Evolutionary conservation across 2,329 filamentous ascomycete genomes (phyloP), one percentile per base, ranked within the genome.

Genomic region (Colletotrichum sp.): DNA sequence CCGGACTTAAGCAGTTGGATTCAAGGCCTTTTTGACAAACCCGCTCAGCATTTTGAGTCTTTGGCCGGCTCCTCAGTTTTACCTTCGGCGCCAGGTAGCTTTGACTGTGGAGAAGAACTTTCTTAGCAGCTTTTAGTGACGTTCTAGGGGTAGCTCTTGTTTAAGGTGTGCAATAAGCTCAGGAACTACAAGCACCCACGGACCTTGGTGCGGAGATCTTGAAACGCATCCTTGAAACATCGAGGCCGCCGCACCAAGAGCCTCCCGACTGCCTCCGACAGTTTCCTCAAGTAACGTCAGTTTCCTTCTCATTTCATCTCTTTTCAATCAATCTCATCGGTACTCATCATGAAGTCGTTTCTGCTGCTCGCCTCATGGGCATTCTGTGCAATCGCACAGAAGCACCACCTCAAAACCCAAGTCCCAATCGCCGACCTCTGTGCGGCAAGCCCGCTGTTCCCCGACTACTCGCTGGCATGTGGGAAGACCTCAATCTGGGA

Each of bases 151-250:
- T 0, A 21, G n/a, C 2, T 52, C 43, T 7, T 52, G 43, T 36
- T 52, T 52, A 66, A 66, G 16, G 26, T 66, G 21, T 32, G 39
- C 32, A 30, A 65, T 48, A 74, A 74, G 72, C 72, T 74, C 16
- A 60, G 13, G 16, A 43, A n/a, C 30, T 36, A n/a, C 24, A 57
- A n/a, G 15, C 34, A 18, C 28, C 64, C 70, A 69, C 70, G 59
- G 64, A 60, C 74, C 64, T 71, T 24, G 18, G 39, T 60, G 59
- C 71, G 64, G 70, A 61, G 74, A 69, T 69, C 70, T 59, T 74
- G 74, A 76, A 76, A 76, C 74, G n/a, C 34, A 55, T 18, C 57
- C 74, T 76, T 76, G 74, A 76, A 76, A 76, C 74, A 76, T 65
- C 48, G 34, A 57, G 18, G 36, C 16, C 5, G n/a, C 64, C 43